phyloP scores from a whole-genome alignment of 192 early-diverging fungal species.

The Piromyces sp. region DNA sequence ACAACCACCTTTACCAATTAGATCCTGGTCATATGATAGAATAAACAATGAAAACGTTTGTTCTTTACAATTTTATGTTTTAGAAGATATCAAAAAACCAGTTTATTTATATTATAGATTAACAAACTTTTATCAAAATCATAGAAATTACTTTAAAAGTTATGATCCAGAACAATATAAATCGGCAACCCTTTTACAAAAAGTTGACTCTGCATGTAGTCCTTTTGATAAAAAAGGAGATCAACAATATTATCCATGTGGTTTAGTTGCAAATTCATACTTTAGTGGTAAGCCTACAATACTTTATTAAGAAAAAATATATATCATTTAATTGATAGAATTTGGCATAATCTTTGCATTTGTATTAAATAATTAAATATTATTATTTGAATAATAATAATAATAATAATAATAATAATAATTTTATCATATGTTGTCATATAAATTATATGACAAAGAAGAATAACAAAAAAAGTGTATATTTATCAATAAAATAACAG shows the following conservation, averaged over 20 bases:
- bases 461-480: too few relatives aligned
- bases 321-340: too few relatives aligned
- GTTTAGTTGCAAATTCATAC: constrained; percentile 91
- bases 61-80: too few relatives aligned
- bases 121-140: constrained; percentile 99
- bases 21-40: constrained; percentile 25
- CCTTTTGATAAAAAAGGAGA: neutral
- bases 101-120: constrained; percentile 90
- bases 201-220: neutral
- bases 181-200: neutral
- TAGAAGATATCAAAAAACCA: constrained; percentile 44
- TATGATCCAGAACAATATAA: constrained; percentile 63
- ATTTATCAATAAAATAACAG: too few relatives aligned
- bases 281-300: constrained; percentile 59
- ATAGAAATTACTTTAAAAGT: constrained; percentile 78
- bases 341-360: too few relatives aligned
- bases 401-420: too few relatives aligned
- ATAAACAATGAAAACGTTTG: too few relatives aligned
- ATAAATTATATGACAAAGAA: too few relatives aligned
- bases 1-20: neutral
- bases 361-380: too few relatives aligned
- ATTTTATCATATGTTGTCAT: too few relatives aligned
- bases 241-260: constrained; percentile 80
- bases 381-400: too few relatives aligned
- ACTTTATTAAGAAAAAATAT: too few relatives aligned